Base-by-base conservation (phyloP, 441 rosid genomes). In the Oxalis stricta region DNA sequence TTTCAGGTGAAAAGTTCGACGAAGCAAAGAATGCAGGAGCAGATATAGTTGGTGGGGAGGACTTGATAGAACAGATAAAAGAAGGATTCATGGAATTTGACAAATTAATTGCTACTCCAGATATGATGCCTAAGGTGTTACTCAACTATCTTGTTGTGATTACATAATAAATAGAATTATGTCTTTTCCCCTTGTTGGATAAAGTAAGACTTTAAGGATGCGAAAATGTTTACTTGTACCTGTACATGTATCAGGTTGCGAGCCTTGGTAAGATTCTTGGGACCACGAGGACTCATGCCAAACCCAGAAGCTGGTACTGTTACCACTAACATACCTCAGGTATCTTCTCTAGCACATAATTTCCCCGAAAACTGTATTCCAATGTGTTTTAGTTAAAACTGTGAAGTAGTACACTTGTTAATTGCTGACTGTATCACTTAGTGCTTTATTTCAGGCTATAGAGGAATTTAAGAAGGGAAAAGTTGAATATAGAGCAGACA, bases 271-370 rank as follows among this genome's bases (percentile, higher is more conserved):
- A 76, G 78, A 82, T 92, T 70, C 74, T 92, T n/a, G 38, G 99
- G 99, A 63, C 99, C 99, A 20, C 71, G 95, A n/a, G 99, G 99
- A 50, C 88, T 92, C 60, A 92, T 92, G 99, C 99, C 99, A 23
- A 92, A 84, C 60, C 99, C 99, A 17, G 86, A 92, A 71, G 96
- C 96, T 36, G 99, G 95, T 33, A 92, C 99, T 11, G 96, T 92
- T 58, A 63, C 95, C 19, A 58, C 88, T 14, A 79, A 86, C 60
- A 71, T 86, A 64, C 91, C 93, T 48, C 95, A 77, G 96, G 96
- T 91, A 63, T 19, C 3, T 38, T 19, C 10, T 20, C 37, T n/a
- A n/a, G n/a, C n/a, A n/a, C n/a, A n/a, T n/a, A n/a, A n/a, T n/a
- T n/a, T n/a, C n/a, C n/a, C n/a, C n/a, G n/a, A n/a, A n/a, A n/a